Conservation (phyloP, 2,329 filamentous ascomycete genomes). For the Alternaria sp. region DNA sequence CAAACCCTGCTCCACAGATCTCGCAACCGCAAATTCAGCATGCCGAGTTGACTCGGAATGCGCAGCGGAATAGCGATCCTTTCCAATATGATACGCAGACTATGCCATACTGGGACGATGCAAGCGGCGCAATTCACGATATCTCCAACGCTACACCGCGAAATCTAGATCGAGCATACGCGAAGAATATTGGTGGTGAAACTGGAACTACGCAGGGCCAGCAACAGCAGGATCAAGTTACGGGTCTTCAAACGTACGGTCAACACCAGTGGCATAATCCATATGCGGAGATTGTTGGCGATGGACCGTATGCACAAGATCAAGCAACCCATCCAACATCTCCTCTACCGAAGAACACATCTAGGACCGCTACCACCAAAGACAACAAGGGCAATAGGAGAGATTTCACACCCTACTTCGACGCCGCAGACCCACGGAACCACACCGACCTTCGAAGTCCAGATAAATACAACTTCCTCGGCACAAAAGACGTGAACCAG, state of each 20-base stretch:
- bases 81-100: background rate
- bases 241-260: background rate
- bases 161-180: background rate
- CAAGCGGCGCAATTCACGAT: constrained; percentile 1
- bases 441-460: background rate
- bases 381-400: background rate
- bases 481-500: background rate
- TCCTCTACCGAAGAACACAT: no score
- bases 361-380: background rate
- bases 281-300: background rate
- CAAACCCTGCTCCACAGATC: background rate
- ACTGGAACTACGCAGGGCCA: background rate
- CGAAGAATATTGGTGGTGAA: background rate
- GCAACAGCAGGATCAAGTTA: background rate
- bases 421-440: background rate
- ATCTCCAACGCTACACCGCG: background rate
- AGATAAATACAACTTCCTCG: background rate
- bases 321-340: background rate
- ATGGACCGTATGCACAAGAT: background rate
- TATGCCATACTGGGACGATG: constrained; percentile 1
- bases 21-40: background rate
- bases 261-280: background rate
- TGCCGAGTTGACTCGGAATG: background rate
- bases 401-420: background rate
- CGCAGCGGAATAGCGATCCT: background rate